Base-by-base conservation (phyloP, 2,329 filamentous ascomycete genomes). In the Sporothrix globosa region DNA sequence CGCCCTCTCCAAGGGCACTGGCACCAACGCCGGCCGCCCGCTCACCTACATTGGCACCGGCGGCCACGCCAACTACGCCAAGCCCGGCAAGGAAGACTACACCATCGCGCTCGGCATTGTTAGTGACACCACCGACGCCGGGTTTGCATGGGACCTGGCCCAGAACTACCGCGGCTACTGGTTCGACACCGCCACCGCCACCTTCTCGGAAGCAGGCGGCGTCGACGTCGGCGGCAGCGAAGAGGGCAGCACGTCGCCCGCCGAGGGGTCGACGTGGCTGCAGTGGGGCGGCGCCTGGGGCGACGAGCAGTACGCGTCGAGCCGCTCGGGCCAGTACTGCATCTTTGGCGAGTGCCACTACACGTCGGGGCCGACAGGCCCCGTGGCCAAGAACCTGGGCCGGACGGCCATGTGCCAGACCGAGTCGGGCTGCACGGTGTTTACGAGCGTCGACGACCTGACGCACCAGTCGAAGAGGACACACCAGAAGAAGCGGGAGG, bases 51-150 rank as follows among this genome's bases (percentile, higher is more conserved):
- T 75, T 39, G 75, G 69, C 60, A 41, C 17, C 41, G 75, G 75
- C 39, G 69, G 71, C 19, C 75, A 76, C 63, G 75, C 75, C 63
- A 75, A 75, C 71, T 76, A 76, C 61, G 74, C 69, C 54, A 76
- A 68, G 17, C 63, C 74, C 21, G 75, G 75, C 48, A 48, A 44
- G 9, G 68, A 76, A 48, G 69, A 73, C 9, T 76, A 76, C 69
- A 74, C 73, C 6, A 48, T 75, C 11, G 73, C 72, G 27, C 63
- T 71, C 19, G 71, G 70, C n/a, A 65, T 75, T 19, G 24, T 76
- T 11, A 68, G 65, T 7, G 75, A 76, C 70, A 68, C 58, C 5
- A 76, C 75, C 13, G 73, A 75, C 52, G 72, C 72, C 14, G 75
- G 75, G 30, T 70, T 68, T 10, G 69, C 69, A 39, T 75, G 73